Evolutionary conservation across 1,139 yeast genomes (phyloP).

Genomic region (Magnusiomyces clavatus): DNA sequence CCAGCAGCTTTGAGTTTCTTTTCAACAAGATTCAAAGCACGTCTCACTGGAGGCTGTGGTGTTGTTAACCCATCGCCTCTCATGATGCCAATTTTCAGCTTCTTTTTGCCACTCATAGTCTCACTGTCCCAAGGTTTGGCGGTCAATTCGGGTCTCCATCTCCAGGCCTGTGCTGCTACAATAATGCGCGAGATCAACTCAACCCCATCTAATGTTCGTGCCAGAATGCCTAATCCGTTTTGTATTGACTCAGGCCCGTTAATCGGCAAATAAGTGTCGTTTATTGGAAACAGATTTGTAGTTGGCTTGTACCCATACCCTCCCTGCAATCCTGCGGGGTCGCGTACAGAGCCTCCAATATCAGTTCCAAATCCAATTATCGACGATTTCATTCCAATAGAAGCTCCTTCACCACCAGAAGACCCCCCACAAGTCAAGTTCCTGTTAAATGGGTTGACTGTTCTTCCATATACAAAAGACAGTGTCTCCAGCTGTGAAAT

Average conservation of each 20-base stretch:
- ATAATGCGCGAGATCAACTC: constrained; percentile 47
- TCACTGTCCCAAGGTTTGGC: constrained; percentile 44
- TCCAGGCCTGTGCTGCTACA: constrained; percentile 51
- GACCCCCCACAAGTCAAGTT: constrained; percentile 48
- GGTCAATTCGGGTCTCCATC: constrained; percentile 40
- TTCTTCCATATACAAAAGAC: constrained; percentile 42
- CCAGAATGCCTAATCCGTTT: constrained; percentile 41
- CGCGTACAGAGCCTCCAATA: constrained; percentile 56
- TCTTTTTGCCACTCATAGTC: constrained; percentile 15
- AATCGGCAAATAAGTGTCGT: constrained; percentile 38
- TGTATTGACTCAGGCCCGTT: constrained; percentile 40
- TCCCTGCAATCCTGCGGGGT: constrained; percentile 50
- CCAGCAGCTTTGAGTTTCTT: background rate
- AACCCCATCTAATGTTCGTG: constrained; percentile 46
- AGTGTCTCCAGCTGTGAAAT: constrained; percentile 46
- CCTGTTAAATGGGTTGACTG: constrained; percentile 42
- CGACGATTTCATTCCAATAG: constrained; percentile 44
- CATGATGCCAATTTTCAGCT: background rate
- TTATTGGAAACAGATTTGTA: constrained; percentile 38
- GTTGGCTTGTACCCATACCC: constrained; percentile 49
- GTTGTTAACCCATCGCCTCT: background rate
- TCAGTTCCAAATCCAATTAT: constrained; percentile 54
- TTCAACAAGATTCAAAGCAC: background rate
- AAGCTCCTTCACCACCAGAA: constrained; percentile 57
- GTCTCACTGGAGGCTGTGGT: constrained; percentile 1